Percentiles rank a stretch among this genome's conserved stretches.
These are phyloP conservation scores for Colletotrichum horii DNA, from an alignment of 2,329 filamentous ascomycete genomes.

Conservation along the genomic window DNA sequence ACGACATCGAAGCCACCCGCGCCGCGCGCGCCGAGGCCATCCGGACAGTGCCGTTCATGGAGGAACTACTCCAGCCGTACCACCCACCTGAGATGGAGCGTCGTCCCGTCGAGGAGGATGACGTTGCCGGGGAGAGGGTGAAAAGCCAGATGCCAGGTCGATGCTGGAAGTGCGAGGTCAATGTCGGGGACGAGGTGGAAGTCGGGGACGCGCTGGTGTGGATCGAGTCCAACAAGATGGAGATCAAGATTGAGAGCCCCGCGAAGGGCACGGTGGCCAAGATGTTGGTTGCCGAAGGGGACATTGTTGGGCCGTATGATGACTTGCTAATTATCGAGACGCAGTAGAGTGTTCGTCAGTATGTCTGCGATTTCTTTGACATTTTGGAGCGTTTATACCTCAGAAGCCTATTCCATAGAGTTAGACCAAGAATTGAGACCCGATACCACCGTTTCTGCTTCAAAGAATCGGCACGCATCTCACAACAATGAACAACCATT, in stretches of 20 bases:
- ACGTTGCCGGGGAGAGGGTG: slow-evolving; percentile 27
- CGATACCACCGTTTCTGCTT: not conserved
- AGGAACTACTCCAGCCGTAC: slow-evolving; percentile 32
- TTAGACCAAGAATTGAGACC: not conserved
- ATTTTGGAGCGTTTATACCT: not conserved
- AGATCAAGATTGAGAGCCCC: slow-evolving; percentile 37
- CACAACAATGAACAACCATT: not conserved
- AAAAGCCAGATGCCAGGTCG: slow-evolving; percentile 37
- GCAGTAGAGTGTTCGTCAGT: not conserved
- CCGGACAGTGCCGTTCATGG: slow-evolving; percentile 29
- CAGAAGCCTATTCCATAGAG: not conserved
- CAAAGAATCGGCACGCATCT: not conserved
- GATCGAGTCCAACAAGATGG: slow-evolving; percentile 44
- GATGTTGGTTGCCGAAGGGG: slow-evolving; percentile 30
- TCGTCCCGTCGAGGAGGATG: not conserved
- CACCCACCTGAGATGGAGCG: slow-evolving; percentile 18
- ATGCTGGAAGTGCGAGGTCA: slow-evolving; percentile 36
- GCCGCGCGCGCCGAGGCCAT: slow-evolving; percentile 29
- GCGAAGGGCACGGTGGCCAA: slow-evolving; percentile 28
- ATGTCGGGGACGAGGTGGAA: slow-evolving; percentile 26
- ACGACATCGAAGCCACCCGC: slow-evolving; percentile 25
- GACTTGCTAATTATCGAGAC: slow-evolving; percentile 28
- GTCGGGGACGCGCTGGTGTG: slow-evolving; percentile 35
- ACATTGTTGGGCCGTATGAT: slow-evolving; percentile 33
- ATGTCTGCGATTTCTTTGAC: not conserved